Evolutionary conservation across 257 asterid species (phyloP).

Genomic region (Leptodermis oblonga): DNA sequence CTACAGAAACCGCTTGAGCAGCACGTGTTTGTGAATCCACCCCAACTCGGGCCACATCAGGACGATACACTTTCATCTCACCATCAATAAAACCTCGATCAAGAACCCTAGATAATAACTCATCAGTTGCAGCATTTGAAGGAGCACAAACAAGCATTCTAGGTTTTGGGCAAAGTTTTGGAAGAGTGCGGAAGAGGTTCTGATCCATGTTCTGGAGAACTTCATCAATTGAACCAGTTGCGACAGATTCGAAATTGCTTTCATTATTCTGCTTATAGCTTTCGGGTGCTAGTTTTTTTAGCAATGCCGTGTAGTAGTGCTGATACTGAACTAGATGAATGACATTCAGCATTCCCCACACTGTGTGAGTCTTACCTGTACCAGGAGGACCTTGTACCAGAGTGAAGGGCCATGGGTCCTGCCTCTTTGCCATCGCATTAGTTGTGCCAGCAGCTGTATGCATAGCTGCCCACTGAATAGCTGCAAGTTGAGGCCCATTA

Average conservation of each 20-base stretch:
- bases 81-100: constrained; percentile 99
- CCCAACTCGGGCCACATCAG: constrained; percentile 96
- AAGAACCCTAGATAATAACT: constrained; percentile 91
- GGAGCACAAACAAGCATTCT: constrained; percentile 99
- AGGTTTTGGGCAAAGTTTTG: constrained; percentile 97
- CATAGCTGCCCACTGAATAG: constrained; percentile 98
- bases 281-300: constrained; percentile 97
- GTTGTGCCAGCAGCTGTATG: constrained; percentile 98
- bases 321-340: constrained; percentile 99
- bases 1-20: constrained; percentile 98
- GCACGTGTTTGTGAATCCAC: constrained; percentile 98
- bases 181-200: constrained; percentile 91
- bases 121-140: constrained; percentile 98
- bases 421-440: constrained; percentile 70
- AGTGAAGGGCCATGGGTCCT: constrained; percentile 99
- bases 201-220: constrained; percentile 98
- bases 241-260: constrained; percentile 61
- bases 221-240: constrained; percentile 92
- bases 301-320: constrained; percentile 93
- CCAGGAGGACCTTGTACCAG: constrained; percentile 99
- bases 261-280: constrained; percentile 89
- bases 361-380: constrained; percentile 98
- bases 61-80: constrained; percentile 96
- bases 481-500: constrained; percentile 85
- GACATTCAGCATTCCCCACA: constrained; percentile 99